Evolutionary conservation across 805 yeast genomes (phyloP), one percentile per base, ranked within the genome.

Genomic region (Saturnispora gosingensis): DNA sequence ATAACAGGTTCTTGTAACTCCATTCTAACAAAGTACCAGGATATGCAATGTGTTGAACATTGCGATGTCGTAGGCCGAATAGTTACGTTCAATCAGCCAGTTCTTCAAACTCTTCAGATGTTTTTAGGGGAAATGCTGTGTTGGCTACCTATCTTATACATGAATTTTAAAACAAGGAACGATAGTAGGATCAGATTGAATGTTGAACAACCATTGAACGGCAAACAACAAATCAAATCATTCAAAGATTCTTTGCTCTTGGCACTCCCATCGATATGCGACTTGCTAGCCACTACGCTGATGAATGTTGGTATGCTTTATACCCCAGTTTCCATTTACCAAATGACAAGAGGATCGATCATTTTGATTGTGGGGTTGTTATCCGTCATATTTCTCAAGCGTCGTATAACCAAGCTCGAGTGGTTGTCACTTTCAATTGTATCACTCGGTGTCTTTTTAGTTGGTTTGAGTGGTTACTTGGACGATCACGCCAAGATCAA

Each of bases 331-430:
- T 83, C 89, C 1, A 76, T 85, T 47, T 86, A 85, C 65, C 95
- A 86, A 64, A 86, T 86, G 95, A 81, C 85, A n/a, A 71, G 95
- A 56, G 93, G 95, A 2, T 78, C 88, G 0, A 69, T 85, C 42
- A 86, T 86, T 43, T 67, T 86, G 42, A 85, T 84, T 67, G 95
- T 85, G 24, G 95, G 90, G 1, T 65, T 81, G 15, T 74, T 85
- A 60, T 81, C 88, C 22, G 82, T 82, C 38, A 27, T 82, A 1
- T 83, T 85, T 60, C 73, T 86, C 56, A 70, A 75, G 45, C 73
- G 79, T 42, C 66, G 63, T 18, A 79, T 86, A 46, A 70, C 81
- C 9, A 73, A 76, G 53, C 61, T 79, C 24, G 90, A 86, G 61
- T 86, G 93, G 93, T 52, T 74, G 8, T 75, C 87, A 8, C 71